A percentile compares a stretch with the other conserved stretches of the same genome.
Evolutionary conservation across 2,329 filamentous ascomycete genomes (phyloP).

Genomic region (Pyrenochaeta sp.): DNA sequence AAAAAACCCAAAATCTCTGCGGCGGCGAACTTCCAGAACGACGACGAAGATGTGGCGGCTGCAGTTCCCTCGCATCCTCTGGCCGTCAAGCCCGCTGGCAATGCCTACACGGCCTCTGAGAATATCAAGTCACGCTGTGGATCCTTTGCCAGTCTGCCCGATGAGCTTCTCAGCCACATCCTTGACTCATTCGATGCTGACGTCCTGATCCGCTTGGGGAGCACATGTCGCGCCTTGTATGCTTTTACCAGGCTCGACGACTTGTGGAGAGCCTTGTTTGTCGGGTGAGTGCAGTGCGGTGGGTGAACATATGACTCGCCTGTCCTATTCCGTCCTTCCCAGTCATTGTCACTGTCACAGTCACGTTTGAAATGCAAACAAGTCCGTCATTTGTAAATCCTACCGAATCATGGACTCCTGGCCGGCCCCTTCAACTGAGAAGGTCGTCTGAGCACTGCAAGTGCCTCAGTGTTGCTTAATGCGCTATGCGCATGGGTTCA

Average conservation of each 20-base stretch:
- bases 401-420: neutral
- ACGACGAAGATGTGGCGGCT: constrained; percentile 53
- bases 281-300: constrained; percentile 73
- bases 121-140: constrained; percentile 75
- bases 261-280: constrained; percentile 85
- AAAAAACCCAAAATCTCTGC: constrained; percentile 46
- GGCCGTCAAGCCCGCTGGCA: constrained; percentile 85
- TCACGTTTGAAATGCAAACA: constrained; percentile 3
- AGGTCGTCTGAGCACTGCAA: neutral
- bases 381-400: constrained; percentile 1
- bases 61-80: constrained; percentile 81
- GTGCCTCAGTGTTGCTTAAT: neutral
- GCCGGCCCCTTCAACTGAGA: neutral
- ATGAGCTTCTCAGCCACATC: constrained; percentile 79
- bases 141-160: constrained; percentile 72
- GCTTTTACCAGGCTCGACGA: constrained; percentile 87
- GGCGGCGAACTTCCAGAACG: constrained; percentile 22
- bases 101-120: constrained; percentile 72
- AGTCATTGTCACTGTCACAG: constrained; percentile 10
- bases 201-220: constrained; percentile 71
- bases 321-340: constrained; percentile 9
- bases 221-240: constrained; percentile 85
- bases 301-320: constrained; percentile 6
- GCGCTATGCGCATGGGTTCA: neutral
- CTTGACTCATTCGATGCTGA: constrained; percentile 76